Evolutionary conservation across 2,329 filamentous ascomycete genomes (phyloP), one percentile per base, ranked within the genome.

Genomic region (Talaromyces marneffei): DNA sequence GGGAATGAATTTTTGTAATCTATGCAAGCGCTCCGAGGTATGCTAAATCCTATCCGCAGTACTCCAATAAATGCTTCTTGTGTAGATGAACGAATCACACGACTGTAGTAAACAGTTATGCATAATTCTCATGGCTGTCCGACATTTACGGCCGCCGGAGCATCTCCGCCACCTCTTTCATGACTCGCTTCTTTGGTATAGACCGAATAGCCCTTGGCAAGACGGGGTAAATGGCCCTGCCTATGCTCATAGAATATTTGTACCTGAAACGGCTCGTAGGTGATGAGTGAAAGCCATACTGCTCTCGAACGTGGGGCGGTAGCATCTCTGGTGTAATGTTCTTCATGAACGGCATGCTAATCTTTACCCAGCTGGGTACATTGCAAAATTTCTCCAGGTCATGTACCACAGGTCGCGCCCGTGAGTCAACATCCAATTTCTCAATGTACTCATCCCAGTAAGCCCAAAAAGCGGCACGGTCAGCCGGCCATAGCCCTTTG

Each of bases 401-500:
- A 58, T 69, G 64, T 0, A 70, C 72, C 25, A 74, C 69, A 8
- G 64, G 62, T 14, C 71, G 70, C 10, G 71, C 71, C 35, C 72
- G 67, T 0, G 63, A 62, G 0, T 71, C 71, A 4, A 74, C 72
- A 4, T 63, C 65, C 55, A 74, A 52, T 29, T 65, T 62, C 16
- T 66, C 62, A 20, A 75, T 63, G 61, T 71, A 69, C 8, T 69
- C 66, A 31, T 74, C 72, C 73, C 73, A 75, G 62, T 72, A 75
- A n/a, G 60, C 65, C 73, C 73, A 75, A 54, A 75, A 75, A 0
- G 65, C 69, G 42, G 67, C 64, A 6, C 72, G 70, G 6, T 68
- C 66, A 5, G 67, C 60, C 2, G 73, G 73, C 72, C 72, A 74
- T 5, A 64, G 64, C 1, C 68, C 70, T 0, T 65, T n/a, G 0